Evolutionary conservation across 495 filamentous ascomycete genomes (phyloP).

Genomic region (Baudoinia panamericana): DNA sequence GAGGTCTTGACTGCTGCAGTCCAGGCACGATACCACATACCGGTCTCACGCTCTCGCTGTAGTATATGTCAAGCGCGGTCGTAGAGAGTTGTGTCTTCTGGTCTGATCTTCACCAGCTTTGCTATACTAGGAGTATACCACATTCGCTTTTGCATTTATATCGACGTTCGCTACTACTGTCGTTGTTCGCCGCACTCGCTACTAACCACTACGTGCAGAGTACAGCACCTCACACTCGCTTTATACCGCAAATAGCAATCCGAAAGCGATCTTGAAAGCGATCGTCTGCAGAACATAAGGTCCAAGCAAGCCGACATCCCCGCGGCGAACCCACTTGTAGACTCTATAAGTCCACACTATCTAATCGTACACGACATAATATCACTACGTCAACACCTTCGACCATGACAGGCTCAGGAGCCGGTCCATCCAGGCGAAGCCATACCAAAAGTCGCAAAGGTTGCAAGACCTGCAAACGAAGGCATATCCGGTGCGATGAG

Average conservation of each 20-base stretch:
- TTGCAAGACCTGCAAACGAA: slow-evolving; percentile 91
- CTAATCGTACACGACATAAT: neutral
- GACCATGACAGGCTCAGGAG: slow-evolving; percentile 56
- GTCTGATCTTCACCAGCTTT: neutral
- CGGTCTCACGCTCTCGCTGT: neutral
- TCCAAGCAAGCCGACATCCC: neutral
- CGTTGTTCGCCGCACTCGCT: neutral
- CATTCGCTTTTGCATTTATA: neutral
- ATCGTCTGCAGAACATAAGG: neutral
- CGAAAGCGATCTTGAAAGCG: neutral
- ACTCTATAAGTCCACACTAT: neutral
- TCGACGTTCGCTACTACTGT: slow-evolving; percentile 1
- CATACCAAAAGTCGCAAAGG: slow-evolving; percentile 98
- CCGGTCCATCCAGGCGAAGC: slow-evolving; percentile 60
- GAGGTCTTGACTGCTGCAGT: neutral
- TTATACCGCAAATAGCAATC: neutral
- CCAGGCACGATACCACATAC: neutral
- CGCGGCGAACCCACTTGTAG: neutral
- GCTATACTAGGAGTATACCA: neutral
- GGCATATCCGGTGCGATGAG: slow-evolving; percentile 96
- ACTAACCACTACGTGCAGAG: neutral
- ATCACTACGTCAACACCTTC: neutral
- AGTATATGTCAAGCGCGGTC: slow-evolving; percentile 1
- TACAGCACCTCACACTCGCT: neutral
- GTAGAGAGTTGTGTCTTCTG: no score